Base-by-base conservation (phyloP, 371 early-diverging fungal species). In the Apophysomyces variabilis region DNA sequence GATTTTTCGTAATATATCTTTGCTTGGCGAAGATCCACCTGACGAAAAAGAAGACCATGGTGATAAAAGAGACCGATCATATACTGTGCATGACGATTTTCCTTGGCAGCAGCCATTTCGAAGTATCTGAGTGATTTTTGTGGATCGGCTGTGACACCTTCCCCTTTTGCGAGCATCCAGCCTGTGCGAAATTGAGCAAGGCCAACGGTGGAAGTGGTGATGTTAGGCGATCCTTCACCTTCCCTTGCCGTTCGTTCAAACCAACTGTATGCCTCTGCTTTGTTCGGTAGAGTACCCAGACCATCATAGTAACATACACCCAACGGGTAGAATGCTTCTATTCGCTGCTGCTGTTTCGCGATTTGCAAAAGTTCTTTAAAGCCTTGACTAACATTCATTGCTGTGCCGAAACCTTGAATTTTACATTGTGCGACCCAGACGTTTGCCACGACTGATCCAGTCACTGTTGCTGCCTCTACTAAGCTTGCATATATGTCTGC, bases 41-140 rank as follows among this genome's bases (percentile, higher is more conserved):
- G 54, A 50, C 21, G 7, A 21, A 50, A 16, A 9, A 50, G 54
- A 5, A 50, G 21, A 21, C 54, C 54, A 50, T 50, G 54, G 54
- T 50, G 58, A 47, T 75, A 71, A 54, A 70, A 71, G 11, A 75
- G 45, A 5, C 76, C 79, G n/a, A 78, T 45, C 18, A 69, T 70
- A 13, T 70, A 76, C 47, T 78, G 79, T 6, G 72, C 79, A 38
- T 70, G 70, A 13, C 69, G 65, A 46, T 74, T 73, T 7, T 65
- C 62, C 9, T 71, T 64, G 4, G 61, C 43, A 9, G 78, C 78
- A 2, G 69, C 50, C 7, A 35, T 11, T 7, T 43, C 44, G 44
- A 58, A 64, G 32, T 64, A 54, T 46, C 46, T 32, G 4, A 64
- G 5, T 13, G 65, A 44, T 21, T 58, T 58, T 60, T 57, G 54